A percentile compares a stretch with the other conserved stretches of the same genome.
Evolutionary conservation across 2,329 filamentous ascomycete species (phyloP).

Genomic region (Talaromyces sp.): DNA sequence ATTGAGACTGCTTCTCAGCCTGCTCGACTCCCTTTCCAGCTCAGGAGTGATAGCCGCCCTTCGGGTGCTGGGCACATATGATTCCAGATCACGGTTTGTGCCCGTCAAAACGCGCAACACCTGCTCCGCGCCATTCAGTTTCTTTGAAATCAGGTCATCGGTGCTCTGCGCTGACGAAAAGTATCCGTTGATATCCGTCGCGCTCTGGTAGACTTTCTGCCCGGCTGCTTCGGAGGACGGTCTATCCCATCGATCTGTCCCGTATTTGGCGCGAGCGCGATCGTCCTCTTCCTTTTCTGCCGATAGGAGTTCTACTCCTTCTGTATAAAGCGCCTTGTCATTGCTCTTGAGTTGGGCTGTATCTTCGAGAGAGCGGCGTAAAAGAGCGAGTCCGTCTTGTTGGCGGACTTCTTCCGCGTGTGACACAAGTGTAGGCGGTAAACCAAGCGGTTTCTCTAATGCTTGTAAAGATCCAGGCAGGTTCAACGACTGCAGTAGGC

Average conservation of each 20-base stretch:
- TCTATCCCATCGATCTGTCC: constrained; percentile 80
- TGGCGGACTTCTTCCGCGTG: constrained; percentile 94
- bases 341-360: constrained; percentile 83
- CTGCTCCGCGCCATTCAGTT: constrained; percentile 70
- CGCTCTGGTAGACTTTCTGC: constrained; percentile 68
- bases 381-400: constrained; percentile 73
- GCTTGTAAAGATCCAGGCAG: constrained; percentile 91
- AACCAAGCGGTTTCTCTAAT: constrained; percentile 84
- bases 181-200: constrained; percentile 79
- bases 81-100: constrained; percentile 74
- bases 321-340: constrained; percentile 73
- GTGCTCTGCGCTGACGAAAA: constrained; percentile 67
- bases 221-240: constrained; percentile 65
- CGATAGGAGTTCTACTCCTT: constrained; percentile 72
- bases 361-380: constrained; percentile 78
- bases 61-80: constrained; percentile 82
- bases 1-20: constrained; percentile 74
- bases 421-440: constrained; percentile 78
- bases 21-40: constrained; percentile 73
- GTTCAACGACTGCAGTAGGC: constrained; percentile 71
- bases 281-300: constrained; percentile 83
- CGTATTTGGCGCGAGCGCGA: constrained; percentile 68
- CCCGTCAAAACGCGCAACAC: constrained; percentile 73
- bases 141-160: constrained; percentile 68
- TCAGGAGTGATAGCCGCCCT: constrained; percentile 73